Evolutionary conservation across 805 yeast species (phyloP).

Genomic region (Ogataea methanolica): DNA sequence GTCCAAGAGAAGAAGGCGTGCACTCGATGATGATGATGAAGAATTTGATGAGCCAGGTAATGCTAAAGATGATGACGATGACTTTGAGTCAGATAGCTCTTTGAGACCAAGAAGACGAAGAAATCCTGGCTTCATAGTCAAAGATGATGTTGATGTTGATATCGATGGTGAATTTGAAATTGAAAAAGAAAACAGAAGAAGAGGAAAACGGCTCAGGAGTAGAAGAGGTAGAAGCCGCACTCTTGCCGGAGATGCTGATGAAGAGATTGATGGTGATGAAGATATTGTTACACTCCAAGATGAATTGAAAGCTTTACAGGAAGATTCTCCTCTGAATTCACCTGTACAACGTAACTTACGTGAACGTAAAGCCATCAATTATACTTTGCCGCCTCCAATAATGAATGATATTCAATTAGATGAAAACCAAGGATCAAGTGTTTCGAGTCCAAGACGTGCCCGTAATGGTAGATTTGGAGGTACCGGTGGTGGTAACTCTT

Average conservation of each 20-base stretch:
- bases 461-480: conserved; percentile 22
- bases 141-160: conserved; percentile 22
- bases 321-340: conserved; percentile 49
- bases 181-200: conserved; percentile 1
- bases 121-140: conserved; percentile 20
- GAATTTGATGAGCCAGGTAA: conserved; percentile 16
- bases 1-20: conserved; percentile 7
- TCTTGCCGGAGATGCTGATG: background rate
- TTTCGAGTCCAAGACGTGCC: conserved; percentile 29
- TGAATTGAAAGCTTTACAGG: conserved; percentile 63
- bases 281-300: conserved; percentile 44
- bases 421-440: conserved; percentile 6
- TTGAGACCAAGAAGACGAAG: conserved; percentile 15
- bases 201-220: conserved; percentile 6
- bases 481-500: conserved; percentile 8
- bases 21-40: conserved; percentile 24
- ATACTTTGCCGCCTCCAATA: conserved; percentile 80
- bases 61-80: conserved; percentile 20
- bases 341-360: conserved; percentile 49
- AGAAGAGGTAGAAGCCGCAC: conserved; percentile 2
- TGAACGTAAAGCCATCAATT: conserved; percentile 70
- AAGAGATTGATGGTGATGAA: conserved; percentile 4
- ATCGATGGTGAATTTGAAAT: conserved; percentile 16
- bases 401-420: conserved; percentile 35
- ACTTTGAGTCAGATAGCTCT: conserved; percentile 18